Base-by-base conservation (phyloP, 805 yeast species). In the Saccharomycopsis lassenensis region DNA sequence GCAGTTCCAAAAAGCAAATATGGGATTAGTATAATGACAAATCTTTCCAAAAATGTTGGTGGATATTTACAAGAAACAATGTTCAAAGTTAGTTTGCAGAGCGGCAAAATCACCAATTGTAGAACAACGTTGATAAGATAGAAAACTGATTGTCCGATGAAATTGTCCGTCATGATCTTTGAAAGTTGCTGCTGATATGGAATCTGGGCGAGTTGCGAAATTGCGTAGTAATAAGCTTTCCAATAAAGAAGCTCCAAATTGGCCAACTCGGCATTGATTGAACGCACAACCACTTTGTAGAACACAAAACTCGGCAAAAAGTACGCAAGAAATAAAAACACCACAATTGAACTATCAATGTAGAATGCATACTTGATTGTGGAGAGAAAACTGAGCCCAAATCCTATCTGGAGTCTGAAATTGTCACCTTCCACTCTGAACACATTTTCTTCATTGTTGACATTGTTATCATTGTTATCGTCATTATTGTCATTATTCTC, bases 31-130 rank as follows among this genome's bases (percentile, higher is more conserved):
- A 69, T 46, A 2, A 61, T 50, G 3, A 63, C 40, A 1, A 56
- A 34, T 42, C 75, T 59, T 41, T 67, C 69, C 2, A 46, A 24
- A 18, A 57, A 46, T 3, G 57, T 48, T 15, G 62, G 58, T 5
- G 58, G 61, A 10, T 41, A 44, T 3, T 41, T 35, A 15, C 48
- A 46, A 12, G 42, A 35, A 24, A 40, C 33, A 23, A 62, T 40
- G 24, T 51, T 44, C 2, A 27, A 3, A 6, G 53, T 22, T 14
- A 48, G 43, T 4, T 29, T 12, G 2, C 34, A 8, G 0, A 44
- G 21, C 4, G 67, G 65, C 2, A 29, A 37, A 8, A 38, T 6
- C 7, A 35, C 5, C 3, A 31, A n/a, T 27, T 41, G 45, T 20
- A 28, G 24, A 4, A 35, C 6, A n/a, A 24, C 15, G 18, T 41